Percentiles rank a stretch among this genome's conserved stretches.
phyloP scores from a whole-genome alignment of 768 basidiomycete species.

The Tulasnella sp. region DNA sequence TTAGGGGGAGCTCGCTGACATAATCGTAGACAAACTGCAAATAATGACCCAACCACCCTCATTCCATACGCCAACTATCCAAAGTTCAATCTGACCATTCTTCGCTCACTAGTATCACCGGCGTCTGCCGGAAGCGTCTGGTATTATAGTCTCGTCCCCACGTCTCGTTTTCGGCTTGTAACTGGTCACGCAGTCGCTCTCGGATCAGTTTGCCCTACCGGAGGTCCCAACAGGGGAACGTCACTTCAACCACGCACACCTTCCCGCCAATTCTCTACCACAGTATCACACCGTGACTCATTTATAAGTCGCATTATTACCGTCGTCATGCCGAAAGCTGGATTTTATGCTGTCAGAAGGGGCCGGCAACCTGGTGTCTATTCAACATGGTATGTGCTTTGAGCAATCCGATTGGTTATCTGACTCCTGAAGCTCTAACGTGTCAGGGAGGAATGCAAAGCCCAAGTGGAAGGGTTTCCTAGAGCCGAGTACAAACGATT shows the following conservation, averaged over 20 bases:
- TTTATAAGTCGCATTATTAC: not conserved
- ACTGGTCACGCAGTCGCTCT: not conserved
- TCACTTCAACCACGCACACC: not conserved
- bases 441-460: constrained; percentile 61
- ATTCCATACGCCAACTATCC: not conserved
- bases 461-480: constrained; percentile 56
- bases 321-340: constrained; percentile 32
- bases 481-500: constrained; percentile 66
- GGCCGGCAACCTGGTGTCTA: constrained; percentile 63
- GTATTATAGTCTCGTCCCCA: not conserved
- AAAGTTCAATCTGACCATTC: not conserved
- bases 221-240: not conserved
- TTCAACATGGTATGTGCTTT: constrained; percentile 43
- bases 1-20: not conserved
- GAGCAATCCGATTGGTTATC: not conserved
- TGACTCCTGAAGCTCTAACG: not conserved
- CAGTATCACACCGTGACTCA: not conserved
- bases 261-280: not conserved
- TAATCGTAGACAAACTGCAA: not conserved
- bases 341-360: constrained; percentile 65
- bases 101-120: not conserved
- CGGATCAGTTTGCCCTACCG: not conserved
- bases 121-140: not conserved
- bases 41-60: not conserved
- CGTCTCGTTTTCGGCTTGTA: not conserved